These are phyloP conservation scores for Torulaspora franciscae DNA, from an alignment of 805 yeast species.

Conservation along the genomic window DNA sequence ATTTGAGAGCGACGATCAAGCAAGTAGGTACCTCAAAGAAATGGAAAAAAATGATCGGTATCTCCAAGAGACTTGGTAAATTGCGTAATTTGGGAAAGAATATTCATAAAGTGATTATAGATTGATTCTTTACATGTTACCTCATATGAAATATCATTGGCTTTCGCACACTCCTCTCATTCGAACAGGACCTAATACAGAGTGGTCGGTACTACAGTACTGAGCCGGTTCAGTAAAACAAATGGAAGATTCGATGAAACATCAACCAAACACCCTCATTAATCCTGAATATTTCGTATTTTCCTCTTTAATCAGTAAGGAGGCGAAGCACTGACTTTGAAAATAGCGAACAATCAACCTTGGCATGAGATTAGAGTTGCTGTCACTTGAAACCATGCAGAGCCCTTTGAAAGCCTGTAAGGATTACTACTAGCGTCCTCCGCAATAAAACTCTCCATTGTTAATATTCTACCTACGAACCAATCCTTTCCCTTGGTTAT, in stretches of 20 bases:
- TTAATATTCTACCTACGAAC: constrained; percentile 67
- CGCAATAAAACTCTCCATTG: constrained; percentile 52
- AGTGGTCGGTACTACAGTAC: too few relatives aligned
- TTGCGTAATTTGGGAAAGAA: background rate
- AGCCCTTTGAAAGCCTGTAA: constrained; percentile 56
- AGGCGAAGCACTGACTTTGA: too few relatives aligned
- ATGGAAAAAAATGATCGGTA: constrained; percentile 66
- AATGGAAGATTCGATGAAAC: too few relatives aligned
- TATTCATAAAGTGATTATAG: background rate
- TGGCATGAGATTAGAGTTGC: constrained; percentile 34
- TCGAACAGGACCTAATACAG: too few relatives aligned
- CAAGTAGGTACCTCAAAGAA: constrained; percentile 46
- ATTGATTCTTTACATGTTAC: too few relatives aligned
- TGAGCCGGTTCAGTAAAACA: too few relatives aligned
- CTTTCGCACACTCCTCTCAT: too few relatives aligned
- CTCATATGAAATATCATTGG: too few relatives aligned
- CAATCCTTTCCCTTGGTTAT: constrained; percentile 57
- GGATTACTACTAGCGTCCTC: constrained; percentile 52
- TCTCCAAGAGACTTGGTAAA: constrained; percentile 85
- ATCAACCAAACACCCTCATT: too few relatives aligned
- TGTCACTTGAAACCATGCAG: constrained; percentile 58
- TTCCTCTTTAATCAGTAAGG: too few relatives aligned
- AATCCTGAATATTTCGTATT: too few relatives aligned
- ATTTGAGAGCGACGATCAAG: constrained; percentile 39
- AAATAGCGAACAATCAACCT: background rate